These are phyloP conservation scores for Didymellaceae sp. DNA, from an alignment of 2,329 filamentous ascomycete species.

Conservation along the genomic window DNA sequence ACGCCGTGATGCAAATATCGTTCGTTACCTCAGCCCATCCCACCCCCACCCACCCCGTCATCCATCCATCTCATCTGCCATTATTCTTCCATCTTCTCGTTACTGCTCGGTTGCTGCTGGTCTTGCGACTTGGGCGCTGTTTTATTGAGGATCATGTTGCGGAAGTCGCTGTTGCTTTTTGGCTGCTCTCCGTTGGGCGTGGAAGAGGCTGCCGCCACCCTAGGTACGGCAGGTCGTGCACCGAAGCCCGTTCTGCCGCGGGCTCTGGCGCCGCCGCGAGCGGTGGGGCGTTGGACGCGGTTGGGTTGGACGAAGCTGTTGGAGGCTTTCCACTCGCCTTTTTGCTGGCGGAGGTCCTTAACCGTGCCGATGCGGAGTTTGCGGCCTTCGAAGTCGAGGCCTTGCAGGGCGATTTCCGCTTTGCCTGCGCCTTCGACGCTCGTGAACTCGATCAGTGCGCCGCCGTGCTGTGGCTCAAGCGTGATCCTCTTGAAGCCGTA, in stretches of 20 bases:
- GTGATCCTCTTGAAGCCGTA: constrained; percentile 79
- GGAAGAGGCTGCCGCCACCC: constrained; percentile 14
- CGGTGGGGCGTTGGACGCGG: constrained; percentile 37
- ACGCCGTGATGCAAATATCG: not conserved
- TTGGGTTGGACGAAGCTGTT: constrained; percentile 40
- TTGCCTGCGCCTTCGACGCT: constrained; percentile 74
- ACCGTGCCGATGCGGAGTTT: constrained; percentile 58
- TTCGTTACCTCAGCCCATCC: too few species aligned
- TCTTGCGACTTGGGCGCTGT: constrained; percentile 30
- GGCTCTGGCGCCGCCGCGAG: constrained; percentile 36
- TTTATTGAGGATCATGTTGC: constrained; percentile 58
- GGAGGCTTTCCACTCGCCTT: constrained; percentile 48
- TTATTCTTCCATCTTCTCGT: constrained; percentile 37
- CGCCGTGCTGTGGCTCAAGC: constrained; percentile 80
- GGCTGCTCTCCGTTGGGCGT: constrained; percentile 31
- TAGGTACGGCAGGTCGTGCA: constrained; percentile 36
- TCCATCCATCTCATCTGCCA: constrained; percentile 23
- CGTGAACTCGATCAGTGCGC: constrained; percentile 83
- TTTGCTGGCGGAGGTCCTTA: constrained; percentile 53
- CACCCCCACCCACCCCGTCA: constrained; percentile 15
- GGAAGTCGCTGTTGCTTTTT: constrained; percentile 66
- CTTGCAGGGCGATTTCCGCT: constrained; percentile 60
- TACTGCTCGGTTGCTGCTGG: too few species aligned
- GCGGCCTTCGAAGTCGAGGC: constrained; percentile 48
- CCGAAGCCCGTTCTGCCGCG: constrained; percentile 39